A percentile compares a stretch with the other conserved stretches of the same genome.
These are phyloP conservation scores for Coniochaeta pulveracea DNA, from an alignment of 2,329 filamentous ascomycete species.

Conservation along the genomic window DNA sequence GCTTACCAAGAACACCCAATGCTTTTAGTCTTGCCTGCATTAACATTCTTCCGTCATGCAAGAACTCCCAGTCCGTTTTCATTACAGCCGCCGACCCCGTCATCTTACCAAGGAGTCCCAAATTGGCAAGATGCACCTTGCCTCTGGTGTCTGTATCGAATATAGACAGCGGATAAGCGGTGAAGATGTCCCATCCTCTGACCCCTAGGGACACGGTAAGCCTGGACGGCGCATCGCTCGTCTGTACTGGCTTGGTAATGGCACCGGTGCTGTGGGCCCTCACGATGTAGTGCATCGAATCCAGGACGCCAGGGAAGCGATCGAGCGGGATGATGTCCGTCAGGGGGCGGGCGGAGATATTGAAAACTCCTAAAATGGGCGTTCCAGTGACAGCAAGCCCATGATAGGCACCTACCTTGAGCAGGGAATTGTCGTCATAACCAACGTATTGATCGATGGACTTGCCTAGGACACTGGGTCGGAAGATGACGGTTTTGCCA, in stretches of 20 bases:
- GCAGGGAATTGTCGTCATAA: conserved; percentile 61
- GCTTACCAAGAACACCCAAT: conserved; percentile 58
- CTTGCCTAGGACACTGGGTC: conserved; percentile 65
- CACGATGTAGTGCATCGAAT: conserved; percentile 53
- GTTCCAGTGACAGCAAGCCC: conserved; percentile 58
- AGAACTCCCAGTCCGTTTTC: conserved; percentile 44
- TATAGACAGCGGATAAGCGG: conserved; percentile 53
- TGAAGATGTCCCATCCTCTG: conserved; percentile 71
- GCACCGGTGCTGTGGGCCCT: conserved; percentile 58
- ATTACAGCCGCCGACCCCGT: conserved; percentile 72
- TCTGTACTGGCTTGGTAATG: conserved; percentile 40
- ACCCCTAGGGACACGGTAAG: conserved; percentile 51
- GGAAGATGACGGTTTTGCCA: conserved; percentile 68
- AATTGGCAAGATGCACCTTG: conserved; percentile 47
- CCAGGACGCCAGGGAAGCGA: conserved; percentile 60
- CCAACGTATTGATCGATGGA: conserved; percentile 61
- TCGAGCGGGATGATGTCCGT: conserved; percentile 60
- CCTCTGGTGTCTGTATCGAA: conserved; percentile 35
- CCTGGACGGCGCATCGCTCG: conserved; percentile 33
- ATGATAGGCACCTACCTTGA: conserved; percentile 72
- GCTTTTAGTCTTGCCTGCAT: conserved; percentile 68
- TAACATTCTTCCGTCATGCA: conserved; percentile 46
- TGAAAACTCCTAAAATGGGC: conserved; percentile 76
- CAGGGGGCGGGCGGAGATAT: conserved; percentile 51
- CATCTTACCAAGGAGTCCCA: conserved; percentile 83